phyloP scores from a whole-genome alignment of 495 filamentous ascomycete genomes.

The Talaromyces nanjingensis region DNA sequence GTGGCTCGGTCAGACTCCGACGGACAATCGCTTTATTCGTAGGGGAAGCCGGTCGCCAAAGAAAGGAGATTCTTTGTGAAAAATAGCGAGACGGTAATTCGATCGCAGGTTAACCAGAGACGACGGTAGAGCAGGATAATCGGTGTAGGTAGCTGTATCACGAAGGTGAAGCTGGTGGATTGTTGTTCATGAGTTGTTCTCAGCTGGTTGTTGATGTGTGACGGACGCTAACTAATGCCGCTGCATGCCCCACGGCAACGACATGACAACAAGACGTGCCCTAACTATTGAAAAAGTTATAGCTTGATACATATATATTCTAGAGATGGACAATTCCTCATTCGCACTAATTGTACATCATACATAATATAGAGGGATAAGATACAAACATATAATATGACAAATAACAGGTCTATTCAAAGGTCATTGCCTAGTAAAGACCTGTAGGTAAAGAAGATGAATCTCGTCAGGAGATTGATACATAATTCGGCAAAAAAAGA shows the following conservation, averaged over 20 bases:
- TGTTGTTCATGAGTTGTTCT: neutral
- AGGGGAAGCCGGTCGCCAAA: neutral
- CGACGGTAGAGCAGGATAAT: neutral
- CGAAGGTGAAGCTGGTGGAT: neutral
- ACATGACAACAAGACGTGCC: neutral
- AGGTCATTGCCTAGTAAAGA: neutral
- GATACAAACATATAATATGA: neutral
- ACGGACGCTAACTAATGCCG: neutral
- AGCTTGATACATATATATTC: neutral
- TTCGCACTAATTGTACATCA: neutral
- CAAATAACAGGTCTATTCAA: neutral
- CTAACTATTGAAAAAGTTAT: neutral
- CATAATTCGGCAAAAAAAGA: neutral
- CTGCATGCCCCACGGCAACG: conserved; percentile 3
- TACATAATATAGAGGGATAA: neutral
- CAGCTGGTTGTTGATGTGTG: neutral
- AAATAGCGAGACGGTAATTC: neutral
- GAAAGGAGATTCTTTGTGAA: neutral
- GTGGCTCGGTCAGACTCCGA: neutral
- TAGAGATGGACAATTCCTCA: neutral
- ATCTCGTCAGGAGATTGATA: neutral
- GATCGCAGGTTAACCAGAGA: neutral
- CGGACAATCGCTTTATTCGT: neutral
- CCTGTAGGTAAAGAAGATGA: neutral
- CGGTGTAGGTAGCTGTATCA: neutral